Evolutionary conservation across 129 eudicot genomes (phyloP), one percentile per base, ranked within the genome.

Genomic region (Dittrichia graveolens): DNA sequence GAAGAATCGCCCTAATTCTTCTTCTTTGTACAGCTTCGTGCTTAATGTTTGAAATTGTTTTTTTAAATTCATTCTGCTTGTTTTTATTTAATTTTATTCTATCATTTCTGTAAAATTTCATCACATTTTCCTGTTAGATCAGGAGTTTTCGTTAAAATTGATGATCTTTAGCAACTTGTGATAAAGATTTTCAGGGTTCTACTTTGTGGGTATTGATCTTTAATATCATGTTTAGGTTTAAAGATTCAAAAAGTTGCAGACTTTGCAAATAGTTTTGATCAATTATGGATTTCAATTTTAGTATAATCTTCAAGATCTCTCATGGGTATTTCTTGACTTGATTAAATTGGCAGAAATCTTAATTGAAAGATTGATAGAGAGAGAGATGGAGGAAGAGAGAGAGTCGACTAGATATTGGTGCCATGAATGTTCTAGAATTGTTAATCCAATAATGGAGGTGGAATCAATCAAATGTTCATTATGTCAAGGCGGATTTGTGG

Each of bases 341-440:
- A 14, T 11, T n/a, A 50, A 47, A 67, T 35, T 38, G 69, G 65
- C 75, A 79, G 75, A 79, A 72, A 65, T 50, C 42, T 66, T 2
- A 52, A 47, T 48, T 40, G 45, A 49, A 38, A 57, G 73, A 65
- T 38, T 62, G 42, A 53, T 7, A 68, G 62, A 61, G 75, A 59
- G 43, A 63, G 85, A 63, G 65, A 88, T 91, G 95, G 92, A 88
- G 69, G 96, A 77, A 81, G 78, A 73, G 72, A 74, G 75, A 69
- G 94, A 70, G 24, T 77, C 66, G 35, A 66, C 86, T 24, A 77
- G 86, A 62, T 91, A 88, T 67, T 91, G 95, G 95, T 91, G 97
- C 85, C 76, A 91, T 57, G 75, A 44, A 65, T 91, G 97, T 59
- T 60, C 61, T 16, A 83, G 79, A 67, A 72, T 45, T 24, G 95